Conservation (phyloP, 2,329 filamentous ascomycete species). For the Diatrype stigma region DNA sequence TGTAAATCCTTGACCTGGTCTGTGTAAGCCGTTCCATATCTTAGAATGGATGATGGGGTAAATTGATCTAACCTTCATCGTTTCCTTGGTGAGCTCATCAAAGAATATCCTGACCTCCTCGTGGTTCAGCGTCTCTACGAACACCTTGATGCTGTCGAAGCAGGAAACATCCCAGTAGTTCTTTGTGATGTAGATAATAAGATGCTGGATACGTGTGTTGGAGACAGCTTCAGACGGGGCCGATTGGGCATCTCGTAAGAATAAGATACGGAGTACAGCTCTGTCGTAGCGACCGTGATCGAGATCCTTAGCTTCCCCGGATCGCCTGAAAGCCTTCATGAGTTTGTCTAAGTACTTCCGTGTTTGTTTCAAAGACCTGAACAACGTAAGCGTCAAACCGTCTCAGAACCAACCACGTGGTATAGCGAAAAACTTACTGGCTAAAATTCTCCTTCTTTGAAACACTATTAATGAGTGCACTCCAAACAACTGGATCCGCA, state of each 20-base stretch:
- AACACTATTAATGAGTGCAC: conserved; percentile 36
- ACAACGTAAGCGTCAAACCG: conserved; percentile 3
- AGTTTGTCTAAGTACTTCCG: conserved; percentile 10
- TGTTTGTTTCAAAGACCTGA: conserved; percentile 15
- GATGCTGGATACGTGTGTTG: conserved; percentile 17
- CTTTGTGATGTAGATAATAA: conserved; percentile 33
- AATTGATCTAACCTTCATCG: neutral
- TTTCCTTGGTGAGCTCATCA: conserved; percentile 18
- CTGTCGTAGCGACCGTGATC: conserved; percentile 10
- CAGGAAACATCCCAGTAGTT: conserved; percentile 34
- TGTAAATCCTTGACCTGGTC: conserved; percentile 10
- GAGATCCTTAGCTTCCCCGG: conserved; percentile 6
- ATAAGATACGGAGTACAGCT: conserved; percentile 7
- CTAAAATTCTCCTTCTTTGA: conserved; percentile 17
- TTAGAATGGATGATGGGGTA: neutral
- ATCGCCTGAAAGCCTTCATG: conserved; percentile 7
- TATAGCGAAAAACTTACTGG: too few species aligned
- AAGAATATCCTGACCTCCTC: conserved; percentile 36
- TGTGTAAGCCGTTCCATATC: neutral
- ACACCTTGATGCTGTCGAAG: conserved; percentile 45
- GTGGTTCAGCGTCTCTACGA: conserved; percentile 37
- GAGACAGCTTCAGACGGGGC: neutral
- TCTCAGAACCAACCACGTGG: neutral
- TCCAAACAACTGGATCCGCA: conserved; percentile 33
- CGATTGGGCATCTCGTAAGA: conserved; percentile 2